Conservation (phyloP, 805 yeast genomes). For the Cyberlindnera nakhonratchasimensis region DNA sequence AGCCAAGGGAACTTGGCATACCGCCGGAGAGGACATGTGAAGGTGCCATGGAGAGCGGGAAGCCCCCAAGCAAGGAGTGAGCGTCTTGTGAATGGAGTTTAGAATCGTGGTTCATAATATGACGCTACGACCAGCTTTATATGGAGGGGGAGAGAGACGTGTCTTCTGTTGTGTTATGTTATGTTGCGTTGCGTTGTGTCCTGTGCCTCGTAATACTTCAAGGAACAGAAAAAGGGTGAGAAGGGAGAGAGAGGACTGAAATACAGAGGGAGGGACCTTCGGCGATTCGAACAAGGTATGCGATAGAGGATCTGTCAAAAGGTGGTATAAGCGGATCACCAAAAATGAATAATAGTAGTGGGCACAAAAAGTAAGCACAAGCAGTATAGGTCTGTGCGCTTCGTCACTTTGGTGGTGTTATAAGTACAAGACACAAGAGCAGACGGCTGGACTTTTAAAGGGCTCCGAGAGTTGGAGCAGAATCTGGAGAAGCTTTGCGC, state of each 20-base stretch:
- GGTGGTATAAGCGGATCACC: no score
- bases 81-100: slow-evolving; percentile 7
- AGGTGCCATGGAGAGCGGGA: slow-evolving; percentile 1
- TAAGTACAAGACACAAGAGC: slow-evolving; percentile 1
- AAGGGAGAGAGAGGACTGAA: no score
- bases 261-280: not conserved
- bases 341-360: no score
- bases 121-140: not conserved
- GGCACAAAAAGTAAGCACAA: no score
- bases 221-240: not conserved
- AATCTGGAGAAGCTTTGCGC: slow-evolving; percentile 17
- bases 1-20: not conserved
- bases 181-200: not conserved
- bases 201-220: not conserved
- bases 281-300: slow-evolving; percentile 2
- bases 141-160: no score
- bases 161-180: not conserved
- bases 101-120: not conserved
- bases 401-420: no score
- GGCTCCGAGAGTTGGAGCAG: slow-evolving; percentile 9
- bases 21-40: not conserved
- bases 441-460: slow-evolving; percentile 8
- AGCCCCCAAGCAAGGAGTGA: slow-evolving; percentile 9
- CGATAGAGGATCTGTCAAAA: not conserved
- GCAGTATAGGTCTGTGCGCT: no score